Base-by-base conservation (phyloP, 768 basidiomycete genomes). In the Amanita muscaria region DNA sequence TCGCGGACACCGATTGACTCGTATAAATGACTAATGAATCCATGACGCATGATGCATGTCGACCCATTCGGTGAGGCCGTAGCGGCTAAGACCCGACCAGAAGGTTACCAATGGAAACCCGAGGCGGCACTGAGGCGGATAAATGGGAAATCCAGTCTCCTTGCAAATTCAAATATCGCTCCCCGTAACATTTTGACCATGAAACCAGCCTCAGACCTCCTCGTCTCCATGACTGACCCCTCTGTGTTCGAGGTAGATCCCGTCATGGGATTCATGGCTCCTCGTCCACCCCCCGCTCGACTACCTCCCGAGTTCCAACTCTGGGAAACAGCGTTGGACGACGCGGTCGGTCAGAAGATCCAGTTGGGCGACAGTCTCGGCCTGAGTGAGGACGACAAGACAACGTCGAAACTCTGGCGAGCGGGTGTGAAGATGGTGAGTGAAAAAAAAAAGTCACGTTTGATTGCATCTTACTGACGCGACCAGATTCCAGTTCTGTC, bases 201-300 rank as follows among this genome's bases (percentile, higher is more conserved):
- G 38, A 24, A 29, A 29, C 27, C 27, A 29, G 12, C 27, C 38
- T 27, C 38, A 25, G 38, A 40, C 23, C 22, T 24, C 6, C 25
- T 40, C 12, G 4, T 36, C 18, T 38, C 33, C 24, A 25, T 24
- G 9, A 32, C 46, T 5, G 24, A 27, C n/a, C 21, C 40, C 2
- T 27, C 40, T 8, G 79, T 80, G 2, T 98, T 90, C 67, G 91
- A 97, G 59, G 87, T 98, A 48, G 90, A 93, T 59, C 81, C 83
- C 8, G 70, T 79, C 12, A 89, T 90, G 0, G 93, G 94, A 0
- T 97, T 98, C 61, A 83, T 97, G 78, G 87, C 93, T 2, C 82
- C 86, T 0, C 68, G 77, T 11, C 75, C 79, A 0, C 91, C 91
- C 1, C 59, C 83, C 0, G 53, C 64, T 5, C 74, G 83, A 16